Evolutionary conservation across 1,139 yeast species (phyloP).

Genomic region (Kodamaea arcana): DNA sequence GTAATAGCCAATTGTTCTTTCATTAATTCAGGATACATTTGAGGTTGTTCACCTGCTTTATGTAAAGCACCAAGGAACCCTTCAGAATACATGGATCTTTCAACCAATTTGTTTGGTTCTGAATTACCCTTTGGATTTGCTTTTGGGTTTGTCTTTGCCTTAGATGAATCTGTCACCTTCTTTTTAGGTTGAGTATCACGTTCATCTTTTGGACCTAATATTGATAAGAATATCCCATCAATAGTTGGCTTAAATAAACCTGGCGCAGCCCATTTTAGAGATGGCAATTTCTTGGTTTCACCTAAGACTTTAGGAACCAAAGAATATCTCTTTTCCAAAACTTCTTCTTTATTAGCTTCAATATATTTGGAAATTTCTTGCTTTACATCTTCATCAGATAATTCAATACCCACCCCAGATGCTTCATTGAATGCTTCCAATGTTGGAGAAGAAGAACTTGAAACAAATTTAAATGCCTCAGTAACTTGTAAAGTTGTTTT

Average conservation of each 20-base stretch:
- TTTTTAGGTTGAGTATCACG: slow-evolving; percentile 83
- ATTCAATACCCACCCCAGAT: slow-evolving; percentile 79
- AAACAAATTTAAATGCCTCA: slow-evolving; percentile 76
- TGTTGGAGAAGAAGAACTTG: slow-evolving; percentile 36
- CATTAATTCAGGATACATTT: slow-evolving; percentile 80
- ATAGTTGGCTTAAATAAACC: slow-evolving; percentile 79
- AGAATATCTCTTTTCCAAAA: slow-evolving; percentile 71
- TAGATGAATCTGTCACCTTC: slow-evolving; percentile 35
- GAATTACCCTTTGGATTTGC: slow-evolving; percentile 23
- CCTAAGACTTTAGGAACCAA: slow-evolving; percentile 73
- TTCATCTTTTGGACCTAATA: slow-evolving; percentile 93
- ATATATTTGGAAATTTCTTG: slow-evolving; percentile 57
- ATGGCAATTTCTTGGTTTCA: slow-evolving; percentile 66
- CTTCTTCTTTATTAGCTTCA: slow-evolving; percentile 50
- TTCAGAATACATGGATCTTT: slow-evolving; percentile 85
- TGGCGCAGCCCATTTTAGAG: slow-evolving; percentile 90
- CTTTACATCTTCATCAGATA: slow-evolving; percentile 63
- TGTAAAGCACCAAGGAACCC: slow-evolving; percentile 96
- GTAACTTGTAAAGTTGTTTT: slow-evolving; percentile 68
- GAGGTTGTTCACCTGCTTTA: slow-evolving; percentile 93
- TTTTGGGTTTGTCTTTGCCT: slow-evolving; percentile 18
- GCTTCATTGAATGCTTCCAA: slow-evolving; percentile 50
- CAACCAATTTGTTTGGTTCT: slow-evolving; percentile 19
- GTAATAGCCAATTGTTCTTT: slow-evolving; percentile 73
- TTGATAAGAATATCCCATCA: slow-evolving; percentile 64